phyloP scores from a whole-genome alignment of 495 filamentous ascomycete genomes.

The Bryoglossum gracile region DNA sequence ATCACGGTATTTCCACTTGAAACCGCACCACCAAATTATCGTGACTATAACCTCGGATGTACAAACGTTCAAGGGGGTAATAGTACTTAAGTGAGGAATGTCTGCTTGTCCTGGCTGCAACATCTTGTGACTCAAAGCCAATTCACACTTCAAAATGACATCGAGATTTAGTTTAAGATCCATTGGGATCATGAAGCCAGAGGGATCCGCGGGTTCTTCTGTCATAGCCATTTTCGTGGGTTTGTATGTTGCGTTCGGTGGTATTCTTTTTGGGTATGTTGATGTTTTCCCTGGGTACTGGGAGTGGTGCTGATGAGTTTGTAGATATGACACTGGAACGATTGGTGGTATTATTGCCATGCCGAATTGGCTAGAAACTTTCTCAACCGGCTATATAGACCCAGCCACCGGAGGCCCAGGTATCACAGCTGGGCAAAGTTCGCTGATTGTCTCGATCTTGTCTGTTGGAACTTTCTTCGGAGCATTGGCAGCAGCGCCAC shows the following conservation, averaged over 20 bases:
- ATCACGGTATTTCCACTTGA: too few relatives aligned
- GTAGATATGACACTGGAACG: constrained; percentile 77
- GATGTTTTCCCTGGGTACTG: too few relatives aligned
- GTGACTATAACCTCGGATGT: too few relatives aligned
- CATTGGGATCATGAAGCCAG: constrained; percentile 37
- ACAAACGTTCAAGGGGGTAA: too few relatives aligned
- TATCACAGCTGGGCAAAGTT: too few relatives aligned
- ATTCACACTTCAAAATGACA: too few relatives aligned
- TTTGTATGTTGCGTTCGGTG: constrained; percentile 77
- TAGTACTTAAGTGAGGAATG: too few relatives aligned
- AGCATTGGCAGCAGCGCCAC: constrained; percentile 43
- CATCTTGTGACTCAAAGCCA: too few relatives aligned
- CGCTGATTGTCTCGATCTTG: too few relatives aligned
- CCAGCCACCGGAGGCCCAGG: constrained; percentile 43
- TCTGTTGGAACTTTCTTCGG: constrained; percentile 51
- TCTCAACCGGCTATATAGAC: constrained; percentile 47
- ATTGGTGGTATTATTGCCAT: constrained; percentile 80
- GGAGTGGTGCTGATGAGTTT: not conserved
- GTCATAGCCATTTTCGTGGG: constrained; percentile 67
- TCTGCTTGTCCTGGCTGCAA: too few relatives aligned
- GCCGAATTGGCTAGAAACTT: constrained; percentile 45
- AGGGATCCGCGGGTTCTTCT: constrained; percentile 47
- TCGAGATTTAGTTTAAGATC: constrained; percentile 1
- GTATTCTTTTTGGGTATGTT: constrained; percentile 74
- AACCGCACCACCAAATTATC: too few relatives aligned